Conservation (phyloP, 2,329 filamentous ascomycete genomes). For the Diaporthe sp. region DNA sequence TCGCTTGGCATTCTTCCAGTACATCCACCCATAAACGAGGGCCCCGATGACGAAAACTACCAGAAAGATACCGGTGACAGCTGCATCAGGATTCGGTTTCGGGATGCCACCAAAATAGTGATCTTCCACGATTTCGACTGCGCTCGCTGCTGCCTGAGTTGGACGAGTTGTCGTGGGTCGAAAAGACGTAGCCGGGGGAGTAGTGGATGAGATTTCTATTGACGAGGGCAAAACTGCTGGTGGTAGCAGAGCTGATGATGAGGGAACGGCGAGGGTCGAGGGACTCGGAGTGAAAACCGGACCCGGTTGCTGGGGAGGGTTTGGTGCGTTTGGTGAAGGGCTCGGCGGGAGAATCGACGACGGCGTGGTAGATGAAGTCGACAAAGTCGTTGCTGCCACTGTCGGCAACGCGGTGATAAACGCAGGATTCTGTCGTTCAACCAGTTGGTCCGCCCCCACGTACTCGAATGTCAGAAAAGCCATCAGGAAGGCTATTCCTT, state of each 20-base stretch:
- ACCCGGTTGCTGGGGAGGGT: neutral
- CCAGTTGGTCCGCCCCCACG: neutral
- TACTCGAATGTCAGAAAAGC: neutral
- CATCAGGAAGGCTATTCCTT: neutral
- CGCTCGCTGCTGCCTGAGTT: conserved; percentile 13
- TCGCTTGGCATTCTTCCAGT: conserved; percentile 17
- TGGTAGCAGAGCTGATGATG: neutral
- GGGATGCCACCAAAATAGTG: conserved; percentile 29
- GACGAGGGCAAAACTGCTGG: conserved; percentile 15
- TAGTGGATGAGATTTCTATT: neutral
- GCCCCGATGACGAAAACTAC: conserved; percentile 14
- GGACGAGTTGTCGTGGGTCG: neutral
- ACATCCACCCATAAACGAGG: conserved; percentile 7
- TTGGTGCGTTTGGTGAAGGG: neutral
- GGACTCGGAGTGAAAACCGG: neutral
- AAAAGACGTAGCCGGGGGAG: neutral
- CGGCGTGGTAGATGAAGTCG: neutral
- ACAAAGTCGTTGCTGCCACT: neutral
- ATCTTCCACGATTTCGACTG: neutral
- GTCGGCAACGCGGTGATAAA: conserved; percentile 36
- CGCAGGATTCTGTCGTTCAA: conserved; percentile 22
- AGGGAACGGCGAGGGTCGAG: neutral
- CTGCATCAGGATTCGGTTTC: conserved; percentile 15
- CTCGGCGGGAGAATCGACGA: neutral
- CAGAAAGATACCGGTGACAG: conserved; percentile 11